Base-by-base conservation (phyloP, 2,329 filamentous ascomycete species). In the Fusarium staphyleae region DNA sequence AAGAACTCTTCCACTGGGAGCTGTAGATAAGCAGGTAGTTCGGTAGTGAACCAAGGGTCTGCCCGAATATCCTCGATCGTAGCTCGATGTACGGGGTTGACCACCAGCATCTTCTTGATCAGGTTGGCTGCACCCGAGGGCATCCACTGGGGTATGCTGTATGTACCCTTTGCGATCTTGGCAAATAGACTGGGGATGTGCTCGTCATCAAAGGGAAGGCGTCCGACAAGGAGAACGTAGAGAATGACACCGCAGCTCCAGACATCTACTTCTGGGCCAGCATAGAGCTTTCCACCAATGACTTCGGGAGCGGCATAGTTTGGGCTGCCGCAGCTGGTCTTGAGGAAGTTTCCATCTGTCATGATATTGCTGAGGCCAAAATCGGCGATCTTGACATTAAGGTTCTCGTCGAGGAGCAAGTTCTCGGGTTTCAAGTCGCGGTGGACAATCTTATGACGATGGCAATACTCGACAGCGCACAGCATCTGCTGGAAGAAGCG, bases 401-500 rank as follows among this genome's bases (percentile, higher is more conserved):
- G 88, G 54, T 96, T 88, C 62, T 96, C 91, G 75, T 99, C 95
- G 44, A 99, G 86, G 35, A 99, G 84, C 41, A 99, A 78, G 71
- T 99, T 99, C 79, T 99, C 95, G 9, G 95, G 95, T 75, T 99
- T 99, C 58, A 99, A 78, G 73, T 99, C 95, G 72, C 95, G 89
- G 75, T 99, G 95, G 33, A 98, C 95, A 69, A 99, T 98, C 78
- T 98, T 98, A 80, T 99, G 95, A 57, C 95, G 86, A 76, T 99
- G 95, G 71, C 95, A 99, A 77, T 99, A 99, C 74, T 99, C 95
- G 66, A 99, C 95, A 35, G 95, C 95, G 74, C 95, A 97, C 47
- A 99, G 90, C 77, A 99, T 99, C 75, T 99, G 95, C 75, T 99
- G 95, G 75, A 99, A 99, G 80, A 99, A 97, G 65, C 93, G 91